Percentiles rank a stretch among this genome's conserved stretches.
Evolutionary conservation across 495 filamentous ascomycete species (phyloP).

Genomic region (Parmelia sp.): DNA sequence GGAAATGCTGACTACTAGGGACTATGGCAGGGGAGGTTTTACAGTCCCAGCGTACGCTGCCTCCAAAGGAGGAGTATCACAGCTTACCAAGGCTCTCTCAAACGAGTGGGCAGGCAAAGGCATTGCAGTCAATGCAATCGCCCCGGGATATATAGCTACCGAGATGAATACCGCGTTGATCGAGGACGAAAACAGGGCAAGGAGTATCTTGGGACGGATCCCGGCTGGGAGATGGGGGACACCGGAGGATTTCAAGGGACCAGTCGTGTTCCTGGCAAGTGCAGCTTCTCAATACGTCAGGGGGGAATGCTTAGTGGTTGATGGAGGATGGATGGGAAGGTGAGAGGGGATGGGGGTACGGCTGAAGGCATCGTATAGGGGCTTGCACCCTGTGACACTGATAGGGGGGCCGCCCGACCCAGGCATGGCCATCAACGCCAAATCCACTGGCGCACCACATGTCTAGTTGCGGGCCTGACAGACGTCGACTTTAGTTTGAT

Average conservation of each 20-base stretch:
- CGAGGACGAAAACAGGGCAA: conserved; percentile 59
- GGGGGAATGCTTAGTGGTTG: conserved; percentile 73
- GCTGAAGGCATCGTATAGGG: background rate
- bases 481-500: background rate
- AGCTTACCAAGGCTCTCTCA: conserved; percentile 79
- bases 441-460: background rate
- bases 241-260: conserved; percentile 86
- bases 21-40: conserved; percentile 53
- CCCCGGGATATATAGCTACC: conserved; percentile 78
- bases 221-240: conserved; percentile 81
- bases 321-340: conserved; percentile 97
- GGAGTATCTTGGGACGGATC: conserved; percentile 73
- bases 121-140: conserved; percentile 74
- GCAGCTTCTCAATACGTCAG: conserved; percentile 72
- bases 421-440: background rate
- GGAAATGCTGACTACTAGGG: background rate
- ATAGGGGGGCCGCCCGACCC: background rate
- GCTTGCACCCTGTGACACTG: background rate
- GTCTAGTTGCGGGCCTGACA: background rate
- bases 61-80: conserved; percentile 77
- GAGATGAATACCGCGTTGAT: conserved; percentile 89
- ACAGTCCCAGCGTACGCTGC: conserved; percentile 90
- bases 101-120: conserved; percentile 82
- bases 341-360: conserved; percentile 48
- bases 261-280: conserved; percentile 70